phyloP scores from a whole-genome alignment of 208 protist genomes.

The Vickermania spadyakhi region DNA sequence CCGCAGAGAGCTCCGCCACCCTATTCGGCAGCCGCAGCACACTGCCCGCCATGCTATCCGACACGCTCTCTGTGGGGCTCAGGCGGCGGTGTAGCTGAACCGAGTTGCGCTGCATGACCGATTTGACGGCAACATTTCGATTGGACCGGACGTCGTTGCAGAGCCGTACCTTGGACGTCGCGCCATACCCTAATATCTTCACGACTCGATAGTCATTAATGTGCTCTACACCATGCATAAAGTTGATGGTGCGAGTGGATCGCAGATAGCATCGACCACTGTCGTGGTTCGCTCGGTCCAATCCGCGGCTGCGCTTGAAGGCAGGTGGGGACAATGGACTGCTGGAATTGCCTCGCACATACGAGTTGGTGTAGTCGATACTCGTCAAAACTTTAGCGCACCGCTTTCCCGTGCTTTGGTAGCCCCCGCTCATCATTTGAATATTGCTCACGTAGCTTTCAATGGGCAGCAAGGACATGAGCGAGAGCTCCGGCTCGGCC shows the following conservation, averaged over 20 bases:
- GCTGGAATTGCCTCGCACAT: neutral
- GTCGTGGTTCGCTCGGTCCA: neutral
- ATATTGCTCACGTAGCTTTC: neutral
- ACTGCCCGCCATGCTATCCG: neutral
- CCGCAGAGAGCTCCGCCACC: slow-evolving; percentile 26
- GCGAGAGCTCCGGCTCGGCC: neutral
- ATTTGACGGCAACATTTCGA: slow-evolving; percentile 7
- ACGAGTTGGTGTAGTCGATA: neutral
- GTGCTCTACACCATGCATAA: slow-evolving; percentile 12
- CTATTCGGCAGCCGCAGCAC: neutral
- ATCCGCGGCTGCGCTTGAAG: neutral
- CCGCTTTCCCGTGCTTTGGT: neutral
- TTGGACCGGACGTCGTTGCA: slow-evolving; percentile 14
- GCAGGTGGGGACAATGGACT: neutral
- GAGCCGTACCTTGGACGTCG: slow-evolving; percentile 33
- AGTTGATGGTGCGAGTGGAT: neutral
- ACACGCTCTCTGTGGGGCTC: neutral
- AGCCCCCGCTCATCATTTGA: neutral
- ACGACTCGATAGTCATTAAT: slow-evolving; percentile 65
- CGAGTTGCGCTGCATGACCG: slow-evolving; percentile 2
- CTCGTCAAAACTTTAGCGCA: neutral
- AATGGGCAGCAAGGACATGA: neutral
- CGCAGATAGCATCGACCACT: neutral
- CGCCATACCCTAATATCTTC: slow-evolving; percentile 28
- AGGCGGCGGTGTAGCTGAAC: neutral